Conservation (phyloP, 345 rosid genomes). For the Pistacia vera region DNA sequence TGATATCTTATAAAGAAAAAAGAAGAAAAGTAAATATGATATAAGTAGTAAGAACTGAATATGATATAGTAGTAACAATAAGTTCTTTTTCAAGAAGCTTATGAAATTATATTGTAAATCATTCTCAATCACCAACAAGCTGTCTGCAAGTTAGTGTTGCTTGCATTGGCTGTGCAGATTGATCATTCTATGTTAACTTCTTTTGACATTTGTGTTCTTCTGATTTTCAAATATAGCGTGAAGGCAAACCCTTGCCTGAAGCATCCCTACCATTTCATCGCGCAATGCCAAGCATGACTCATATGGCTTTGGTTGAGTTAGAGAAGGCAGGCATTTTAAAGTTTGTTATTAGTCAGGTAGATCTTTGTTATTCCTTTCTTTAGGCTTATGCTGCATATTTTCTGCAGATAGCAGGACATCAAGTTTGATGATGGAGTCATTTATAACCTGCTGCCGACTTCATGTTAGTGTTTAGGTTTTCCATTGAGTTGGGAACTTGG, state of each 20-base stretch:
- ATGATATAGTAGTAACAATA: neutral
- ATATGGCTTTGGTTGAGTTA: conserved; percentile 93
- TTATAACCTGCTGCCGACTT: too few species aligned
- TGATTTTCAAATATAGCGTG: conserved; percentile 53
- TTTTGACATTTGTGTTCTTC: conserved; percentile 5
- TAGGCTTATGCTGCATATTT: neutral
- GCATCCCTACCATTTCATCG: conserved; percentile 94
- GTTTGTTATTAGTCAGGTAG: conserved; percentile 97
- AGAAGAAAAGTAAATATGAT: too few species aligned
- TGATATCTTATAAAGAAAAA: too few species aligned
- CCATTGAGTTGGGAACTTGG: neutral
- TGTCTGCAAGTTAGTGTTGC: neutral
- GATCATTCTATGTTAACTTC: neutral
- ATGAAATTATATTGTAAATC: neutral
- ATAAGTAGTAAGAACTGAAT: neutral
- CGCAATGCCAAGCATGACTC: conserved; percentile 94
- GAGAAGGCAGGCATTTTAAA: too few species aligned
- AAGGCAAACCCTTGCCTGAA: conserved; percentile 86
- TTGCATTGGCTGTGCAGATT: too few species aligned
- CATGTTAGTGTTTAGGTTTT: too few species aligned
- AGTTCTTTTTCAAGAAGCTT: neutral
- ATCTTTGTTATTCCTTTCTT: conserved; percentile 11
- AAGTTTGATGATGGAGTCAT: neutral
- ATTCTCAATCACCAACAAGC: neutral
- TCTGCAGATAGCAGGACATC: neutral